Conservation (phyloP, 805 yeast genomes). For the Teunomyces panamensis region DNA sequence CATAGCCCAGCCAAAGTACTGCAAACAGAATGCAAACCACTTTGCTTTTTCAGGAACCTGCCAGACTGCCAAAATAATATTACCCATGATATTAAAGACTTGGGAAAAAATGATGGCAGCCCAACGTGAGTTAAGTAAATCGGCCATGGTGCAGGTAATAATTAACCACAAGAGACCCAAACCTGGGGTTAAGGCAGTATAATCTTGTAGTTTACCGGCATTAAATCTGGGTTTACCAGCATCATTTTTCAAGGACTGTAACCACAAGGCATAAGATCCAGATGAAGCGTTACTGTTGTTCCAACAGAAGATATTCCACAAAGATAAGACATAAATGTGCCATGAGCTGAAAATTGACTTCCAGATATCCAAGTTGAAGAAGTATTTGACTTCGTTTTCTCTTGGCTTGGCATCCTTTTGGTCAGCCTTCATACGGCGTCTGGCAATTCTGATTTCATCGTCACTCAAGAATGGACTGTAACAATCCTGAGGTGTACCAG, state of each 20-base stretch:
- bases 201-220: conserved; percentile 33
- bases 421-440: conserved; percentile 18
- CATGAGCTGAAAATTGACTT: conserved; percentile 49
- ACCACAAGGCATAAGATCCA: conserved; percentile 54
- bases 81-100: conserved; percentile 52
- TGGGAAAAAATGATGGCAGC: conserved; percentile 53
- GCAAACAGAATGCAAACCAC: conserved; percentile 62
- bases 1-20: conserved; percentile 61
- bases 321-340: conserved; percentile 56
- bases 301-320: conserved; percentile 60
- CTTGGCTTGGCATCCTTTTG: conserved; percentile 14
- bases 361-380: conserved; percentile 50
- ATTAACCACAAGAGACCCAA: conserved; percentile 40
- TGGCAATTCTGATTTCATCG: conserved; percentile 34
- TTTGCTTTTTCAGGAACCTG: conserved; percentile 54
- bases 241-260: conserved; percentile 20
- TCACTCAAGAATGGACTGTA: conserved; percentile 33
- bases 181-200: conserved; percentile 47
- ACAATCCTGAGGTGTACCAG: conserved; percentile 60
- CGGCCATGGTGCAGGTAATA: conserved; percentile 36
- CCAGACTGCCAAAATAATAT: conserved; percentile 57
- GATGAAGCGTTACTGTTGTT: conserved; percentile 52
- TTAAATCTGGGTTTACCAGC: conserved; percentile 18
- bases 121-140: conserved; percentile 46
- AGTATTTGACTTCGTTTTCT: conserved; percentile 22